Evolutionary conservation across 2,329 filamentous ascomycete genomes (phyloP).

Genomic region (Fusarium nygamai): DNA sequence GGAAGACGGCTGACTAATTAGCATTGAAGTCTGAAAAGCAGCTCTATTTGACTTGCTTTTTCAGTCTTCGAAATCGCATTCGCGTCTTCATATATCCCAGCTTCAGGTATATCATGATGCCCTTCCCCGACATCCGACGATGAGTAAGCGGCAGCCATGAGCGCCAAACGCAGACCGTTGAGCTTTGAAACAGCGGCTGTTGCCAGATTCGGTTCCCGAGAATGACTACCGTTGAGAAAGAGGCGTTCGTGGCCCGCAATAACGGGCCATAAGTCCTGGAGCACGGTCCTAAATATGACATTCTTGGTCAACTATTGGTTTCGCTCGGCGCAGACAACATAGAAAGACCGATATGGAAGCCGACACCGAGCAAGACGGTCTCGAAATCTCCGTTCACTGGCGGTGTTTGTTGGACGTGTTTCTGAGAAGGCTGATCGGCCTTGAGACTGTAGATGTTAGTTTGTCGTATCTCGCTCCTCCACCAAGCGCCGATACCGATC

Average conservation of each 20-base stretch:
- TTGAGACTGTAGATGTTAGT: too few relatives aligned
- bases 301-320: not conserved
- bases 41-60: rapidly evolving
- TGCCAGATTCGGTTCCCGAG: not conserved
- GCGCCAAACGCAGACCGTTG: not conserved
- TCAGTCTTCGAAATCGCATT: not conserved
- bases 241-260: not conserved
- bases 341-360: not conserved
- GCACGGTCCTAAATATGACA: not conserved
- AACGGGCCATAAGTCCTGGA: not conserved
- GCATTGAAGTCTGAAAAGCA: rapidly evolving
- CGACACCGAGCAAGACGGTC: not conserved
- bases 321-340: not conserved
- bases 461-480: not conserved
- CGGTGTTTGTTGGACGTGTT: not conserved
- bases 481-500: not conserved
- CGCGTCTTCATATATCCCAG: not conserved
- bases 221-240: not conserved
- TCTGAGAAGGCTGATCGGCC: too few relatives aligned
- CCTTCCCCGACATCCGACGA: not conserved
- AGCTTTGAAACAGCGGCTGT: not conserved
- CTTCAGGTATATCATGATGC: not conserved
- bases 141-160: not conserved
- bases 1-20: not conserved
- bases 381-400: not conserved